Conservation (phyloP, 2,329 filamentous ascomycete species). For the Aspergillus sp. region DNA sequence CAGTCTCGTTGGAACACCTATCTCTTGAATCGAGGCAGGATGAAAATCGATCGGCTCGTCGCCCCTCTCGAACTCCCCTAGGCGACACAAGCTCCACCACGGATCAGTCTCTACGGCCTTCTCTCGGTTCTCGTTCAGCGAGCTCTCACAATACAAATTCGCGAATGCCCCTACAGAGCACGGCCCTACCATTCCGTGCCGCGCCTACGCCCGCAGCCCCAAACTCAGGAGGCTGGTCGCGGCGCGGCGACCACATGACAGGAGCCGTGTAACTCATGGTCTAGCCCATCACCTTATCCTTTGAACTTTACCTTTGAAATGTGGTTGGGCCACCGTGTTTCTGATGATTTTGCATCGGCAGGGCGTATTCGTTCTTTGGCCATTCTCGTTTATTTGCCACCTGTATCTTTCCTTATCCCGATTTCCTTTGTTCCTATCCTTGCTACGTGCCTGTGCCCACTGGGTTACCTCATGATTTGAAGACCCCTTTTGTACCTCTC, state of each 20-base stretch:
- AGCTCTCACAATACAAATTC: constrained; percentile 38
- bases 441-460: not conserved
- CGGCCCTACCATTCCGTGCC: constrained; percentile 64
- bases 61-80: constrained; percentile 28
- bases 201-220: constrained; percentile 61
- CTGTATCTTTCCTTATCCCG: not conserved
- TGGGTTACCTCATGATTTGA: not conserved
- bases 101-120: constrained; percentile 37
- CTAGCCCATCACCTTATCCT: not conserved
- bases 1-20: constrained; percentile 45
- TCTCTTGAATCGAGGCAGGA: constrained; percentile 43
- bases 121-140: constrained; percentile 40
- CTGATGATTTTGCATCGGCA: constrained; percentile 24
- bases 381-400: constrained; percentile 10
- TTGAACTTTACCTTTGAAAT: not conserved
- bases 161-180: constrained; percentile 46
- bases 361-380: constrained; percentile 22
- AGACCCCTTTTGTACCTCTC: not conserved
- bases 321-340: constrained; percentile 13
- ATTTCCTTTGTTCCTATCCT: not conserved
- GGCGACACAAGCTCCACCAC: constrained; percentile 40
- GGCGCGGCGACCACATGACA: constrained; percentile 22
- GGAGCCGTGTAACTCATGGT: constrained; percentile 10
- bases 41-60: constrained; percentile 27
- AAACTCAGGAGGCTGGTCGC: constrained; percentile 44